Base-by-base conservation (phyloP, 1,139 yeast genomes). In the Blastobotrys proliferans region DNA sequence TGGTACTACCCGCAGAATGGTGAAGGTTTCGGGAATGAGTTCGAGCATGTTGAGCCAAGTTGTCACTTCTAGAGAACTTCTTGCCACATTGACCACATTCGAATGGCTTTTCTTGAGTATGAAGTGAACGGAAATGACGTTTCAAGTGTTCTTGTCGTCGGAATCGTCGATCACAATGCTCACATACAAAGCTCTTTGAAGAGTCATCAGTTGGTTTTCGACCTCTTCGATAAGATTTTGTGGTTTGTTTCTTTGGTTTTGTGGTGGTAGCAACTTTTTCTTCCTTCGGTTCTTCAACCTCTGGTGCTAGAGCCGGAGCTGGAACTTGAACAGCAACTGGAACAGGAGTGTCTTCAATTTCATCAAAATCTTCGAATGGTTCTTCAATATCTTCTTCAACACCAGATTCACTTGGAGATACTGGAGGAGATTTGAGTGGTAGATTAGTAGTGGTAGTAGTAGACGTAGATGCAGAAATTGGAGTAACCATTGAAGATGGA, bases 131-230 rank as follows among this genome's bases (percentile, higher is more conserved):
- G 58, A 80, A 77, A 58, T 83, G 94, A 47, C 94, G 72, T 59
- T 81, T 82, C 53, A 84, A 66, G 62, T 84, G 94, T 58, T 84
- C 94, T 60, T 81, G 87, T 52, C 94, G 74, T 57, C 81, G 78
- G 66, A 84, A 84, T 44, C 58, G 53, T 25, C 67, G 57, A 41
- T 51, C 48, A 51, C 67, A 63, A 40, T 60, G 56, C 32, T 54
- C 54, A 45, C 67, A 63, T 28, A 58, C 60, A 49, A 63, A 63
- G 17, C 56, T 50, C 48, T 61, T 61, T 35, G 51, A 40, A 9
- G 49, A 25, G 40, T 60, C 64, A 39, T 52, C 58, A 10, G 55
- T 40, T 3, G 64, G 61, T 45, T 61, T 58, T 43, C 67, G 56
- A 9, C 66, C 66, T 24, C 66, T 52, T 16, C 64, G 47, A 18